These are phyloP conservation scores for Copromyces sp. DNA, from an alignment of 495 filamentous ascomycete genomes.

Conservation along the genomic window DNA sequence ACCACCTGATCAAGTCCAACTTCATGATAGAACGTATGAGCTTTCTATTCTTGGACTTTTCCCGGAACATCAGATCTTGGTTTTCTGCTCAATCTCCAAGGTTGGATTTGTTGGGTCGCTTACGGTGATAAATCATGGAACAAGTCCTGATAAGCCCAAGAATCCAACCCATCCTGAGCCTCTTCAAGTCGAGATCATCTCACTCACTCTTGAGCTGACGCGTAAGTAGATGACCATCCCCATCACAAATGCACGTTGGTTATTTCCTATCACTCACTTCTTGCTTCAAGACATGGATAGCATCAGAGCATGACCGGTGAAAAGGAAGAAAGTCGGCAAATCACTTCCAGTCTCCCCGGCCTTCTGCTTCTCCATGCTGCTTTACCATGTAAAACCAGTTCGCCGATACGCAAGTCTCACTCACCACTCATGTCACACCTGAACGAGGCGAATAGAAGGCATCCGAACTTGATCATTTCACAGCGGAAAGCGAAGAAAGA, in stretches of 20 bases:
- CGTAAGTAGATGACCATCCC: not conserved
- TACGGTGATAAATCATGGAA: not conserved
- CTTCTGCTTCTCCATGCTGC: not conserved
- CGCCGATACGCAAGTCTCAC: not conserved
- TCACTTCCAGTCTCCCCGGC: not conserved
- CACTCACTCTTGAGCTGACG: not conserved
- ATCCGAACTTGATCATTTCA: not conserved
- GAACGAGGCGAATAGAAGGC: not conserved
- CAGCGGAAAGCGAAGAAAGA: not conserved
- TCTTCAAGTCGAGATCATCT: not conserved
- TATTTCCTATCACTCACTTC: not conserved
- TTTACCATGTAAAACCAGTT: not conserved
- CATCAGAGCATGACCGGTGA: not conserved
- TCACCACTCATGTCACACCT: not conserved
- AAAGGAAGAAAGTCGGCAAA: not conserved
- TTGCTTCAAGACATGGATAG: not conserved
- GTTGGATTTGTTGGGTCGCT: not conserved
- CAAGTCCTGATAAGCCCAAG: not conserved
- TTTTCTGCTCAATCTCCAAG: not conserved
- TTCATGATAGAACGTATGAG: not conserved
- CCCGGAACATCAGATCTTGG: not conserved
- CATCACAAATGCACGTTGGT: not conserved
- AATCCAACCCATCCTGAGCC: not conserved
- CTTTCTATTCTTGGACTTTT: not conserved
- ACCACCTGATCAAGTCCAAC: not conserved